Evolutionary conservation across 2,329 filamentous ascomycete species (phyloP).

Genomic region (Ophiocordyceps sinensis): DNA sequence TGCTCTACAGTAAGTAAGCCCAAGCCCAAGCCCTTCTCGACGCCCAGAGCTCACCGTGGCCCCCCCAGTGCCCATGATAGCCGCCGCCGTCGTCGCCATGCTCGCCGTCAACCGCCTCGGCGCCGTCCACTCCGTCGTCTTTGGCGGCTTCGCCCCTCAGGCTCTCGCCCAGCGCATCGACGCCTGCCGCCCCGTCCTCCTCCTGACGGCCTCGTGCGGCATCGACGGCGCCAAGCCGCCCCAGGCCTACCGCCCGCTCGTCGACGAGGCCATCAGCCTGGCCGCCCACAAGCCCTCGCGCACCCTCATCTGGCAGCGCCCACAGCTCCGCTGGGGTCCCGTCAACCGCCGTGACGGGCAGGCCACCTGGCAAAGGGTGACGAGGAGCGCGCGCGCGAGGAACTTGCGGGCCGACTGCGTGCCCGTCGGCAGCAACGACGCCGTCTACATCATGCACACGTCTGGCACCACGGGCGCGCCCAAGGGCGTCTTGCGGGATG

Average conservation of each 20-base stretch:
- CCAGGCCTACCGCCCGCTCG: constrained; percentile 60
- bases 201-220: constrained; percentile 83
- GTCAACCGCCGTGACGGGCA: constrained; percentile 47
- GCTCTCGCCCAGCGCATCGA: constrained; percentile 83
- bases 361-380: constrained; percentile 64
- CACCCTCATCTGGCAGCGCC: constrained; percentile 72
- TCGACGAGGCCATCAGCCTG: constrained; percentile 56
- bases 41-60: background rate
- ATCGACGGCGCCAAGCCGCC: constrained; percentile 78
- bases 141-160: constrained; percentile 74
- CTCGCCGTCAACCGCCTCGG: constrained; percentile 70
- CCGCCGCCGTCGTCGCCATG: constrained; percentile 73
- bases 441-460: constrained; percentile 84
- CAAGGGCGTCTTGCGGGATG: constrained; percentile 71
- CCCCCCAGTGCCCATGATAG: constrained; percentile 73
- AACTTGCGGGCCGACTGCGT: constrained; percentile 60
- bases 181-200: constrained; percentile 56
- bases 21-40: background rate
- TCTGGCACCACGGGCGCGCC: constrained; percentile 70
- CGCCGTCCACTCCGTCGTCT: constrained; percentile 82
- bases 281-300: constrained; percentile 57
- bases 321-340: constrained; percentile 59
- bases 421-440: constrained; percentile 62
- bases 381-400: constrained; percentile 53
- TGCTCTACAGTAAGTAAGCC: constrained; percentile 77